Evolutionary conservation across 306 rosid species (phyloP), one percentile per base, ranked within the genome.

Genomic region (Vigna angularis): DNA sequence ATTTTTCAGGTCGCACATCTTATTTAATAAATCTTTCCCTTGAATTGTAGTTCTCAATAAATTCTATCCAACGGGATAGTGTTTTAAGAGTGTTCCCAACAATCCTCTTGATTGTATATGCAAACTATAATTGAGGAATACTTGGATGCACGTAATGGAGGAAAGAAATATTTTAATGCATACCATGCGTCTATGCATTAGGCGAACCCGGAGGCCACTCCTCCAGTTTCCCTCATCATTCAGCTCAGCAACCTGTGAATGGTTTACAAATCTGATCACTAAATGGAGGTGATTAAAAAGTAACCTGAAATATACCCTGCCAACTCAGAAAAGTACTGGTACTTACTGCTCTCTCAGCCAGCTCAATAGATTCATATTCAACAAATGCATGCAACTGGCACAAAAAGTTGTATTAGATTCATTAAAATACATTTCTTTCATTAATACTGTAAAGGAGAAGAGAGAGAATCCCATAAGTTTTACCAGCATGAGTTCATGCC

Each of bases 331-430:
- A 72, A 83, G 76, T 12, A 63, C 13, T 59, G 74, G 45, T 77
- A 88, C 98, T 93, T 80, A 95, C 99, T 56, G 99, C 98, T 83
- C 85, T 95, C 90, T 95, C 99, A 20, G 98, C 99, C 84, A 92
- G 82, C 86, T 91, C 99, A 67, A 89, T 90, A 51, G 98, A 89
- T 75, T 89, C 97, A 83, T 93, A 95, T 85, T 95, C 99, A 70
- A 95, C 98, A 83, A 95, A 95, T 71, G 99, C 99, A 85, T 95
- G 99, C 90, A 93, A 88, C 99, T 95, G 87, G 80, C 75, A 87
- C 73, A 82, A 82, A 76, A 50, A 83, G 38, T 36, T 45, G 20
- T 22, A 61, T 88, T 77, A 86, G 89, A 78, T 82, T 79, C 70
- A 76, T 59, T 67, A 48, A 36, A 53, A 75, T 77, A 82, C 70